Evolutionary conservation across 768 basidiomycete genomes (phyloP).

Genomic region (Collybia sp.): DNA sequence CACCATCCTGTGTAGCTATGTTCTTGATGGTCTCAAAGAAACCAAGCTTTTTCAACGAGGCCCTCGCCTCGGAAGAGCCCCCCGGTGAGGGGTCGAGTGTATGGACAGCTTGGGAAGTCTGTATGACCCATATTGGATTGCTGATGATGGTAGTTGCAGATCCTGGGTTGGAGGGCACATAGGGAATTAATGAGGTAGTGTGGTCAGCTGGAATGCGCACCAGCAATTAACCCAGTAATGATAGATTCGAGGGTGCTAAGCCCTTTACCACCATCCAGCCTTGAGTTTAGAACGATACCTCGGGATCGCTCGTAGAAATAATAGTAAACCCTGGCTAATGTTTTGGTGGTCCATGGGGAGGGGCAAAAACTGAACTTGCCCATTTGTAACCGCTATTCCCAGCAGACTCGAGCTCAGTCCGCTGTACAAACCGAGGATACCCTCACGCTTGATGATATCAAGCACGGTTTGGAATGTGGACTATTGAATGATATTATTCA

Average conservation of each 20-base stretch:
- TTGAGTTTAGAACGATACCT: slow-evolving; percentile 48
- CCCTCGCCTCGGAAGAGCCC: slow-evolving; percentile 22
- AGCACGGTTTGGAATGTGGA: slow-evolving; percentile 60
- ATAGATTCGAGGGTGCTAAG: slow-evolving; percentile 88
- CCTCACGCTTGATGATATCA: slow-evolving; percentile 82
- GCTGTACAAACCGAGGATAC: slow-evolving; percentile 78
- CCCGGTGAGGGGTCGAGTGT: slow-evolving; percentile 34
- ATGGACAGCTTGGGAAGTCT: slow-evolving; percentile 81
- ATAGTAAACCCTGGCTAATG: slow-evolving; percentile 72
- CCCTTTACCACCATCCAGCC: slow-evolving; percentile 48
- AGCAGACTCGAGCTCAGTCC: slow-evolving; percentile 82
- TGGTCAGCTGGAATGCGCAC: slow-evolving; percentile 27
- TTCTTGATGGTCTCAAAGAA: slow-evolving; percentile 61
- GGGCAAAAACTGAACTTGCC: slow-evolving; percentile 37
- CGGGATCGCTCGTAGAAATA: slow-evolving; percentile 82
- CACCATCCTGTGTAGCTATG: slow-evolving; percentile 71
- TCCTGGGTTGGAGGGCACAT: slow-evolving; percentile 39
- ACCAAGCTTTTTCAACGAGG: slow-evolving; percentile 45
- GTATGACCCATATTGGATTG: slow-evolving; percentile 97
- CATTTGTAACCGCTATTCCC: slow-evolving; percentile 92
- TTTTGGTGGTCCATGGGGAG: slow-evolving; percentile 3
- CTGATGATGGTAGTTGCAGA: slow-evolving; percentile 84
- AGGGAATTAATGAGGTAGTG: neutral
- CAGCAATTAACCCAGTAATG: slow-evolving; percentile 82
- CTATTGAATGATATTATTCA: slow-evolving; percentile 27